These are phyloP conservation scores for Pachyrhizus erosus DNA, from an alignment of 306 rosid species.

Conservation along the genomic window DNA sequence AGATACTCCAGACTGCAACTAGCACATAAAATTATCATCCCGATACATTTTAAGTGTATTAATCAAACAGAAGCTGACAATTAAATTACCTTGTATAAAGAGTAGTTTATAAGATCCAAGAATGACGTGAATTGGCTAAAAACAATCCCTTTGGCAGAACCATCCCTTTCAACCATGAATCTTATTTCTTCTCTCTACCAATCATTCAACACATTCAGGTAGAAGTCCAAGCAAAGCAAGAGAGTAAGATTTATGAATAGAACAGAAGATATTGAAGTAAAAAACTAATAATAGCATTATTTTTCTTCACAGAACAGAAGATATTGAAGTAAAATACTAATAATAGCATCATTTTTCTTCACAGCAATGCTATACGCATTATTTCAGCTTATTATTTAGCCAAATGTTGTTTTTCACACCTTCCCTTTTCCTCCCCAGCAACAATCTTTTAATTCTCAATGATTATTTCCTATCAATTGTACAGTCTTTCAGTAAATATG, in stretches of 20 bases:
- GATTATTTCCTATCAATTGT: background rate
- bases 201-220: conserved; percentile 39
- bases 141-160: conserved; percentile 94
- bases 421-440: background rate
- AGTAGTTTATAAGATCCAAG: conserved; percentile 89
- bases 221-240: background rate
- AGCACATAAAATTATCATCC: conserved; percentile 37
- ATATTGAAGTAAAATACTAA: background rate
- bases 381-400: background rate
- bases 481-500: background rate
- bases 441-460: background rate
- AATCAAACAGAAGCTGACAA: conserved; percentile 17
- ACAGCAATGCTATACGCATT: background rate
- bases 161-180: conserved; percentile 92
- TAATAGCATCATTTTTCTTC: background rate
- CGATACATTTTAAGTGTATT: background rate
- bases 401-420: background rate
- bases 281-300: background rate
- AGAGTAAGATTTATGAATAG: conserved; percentile 1
- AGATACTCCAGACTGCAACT: conserved; percentile 77
- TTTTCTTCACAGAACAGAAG: background rate
- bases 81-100: conserved; percentile 68
- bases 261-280: background rate
- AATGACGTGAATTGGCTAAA: conserved; percentile 96
- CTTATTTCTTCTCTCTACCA: conserved; percentile 93